These are phyloP conservation scores for Diplotaxis tenuifolia DNA, from an alignment of 345 rosid genomes.

Conservation along the genomic window DNA sequence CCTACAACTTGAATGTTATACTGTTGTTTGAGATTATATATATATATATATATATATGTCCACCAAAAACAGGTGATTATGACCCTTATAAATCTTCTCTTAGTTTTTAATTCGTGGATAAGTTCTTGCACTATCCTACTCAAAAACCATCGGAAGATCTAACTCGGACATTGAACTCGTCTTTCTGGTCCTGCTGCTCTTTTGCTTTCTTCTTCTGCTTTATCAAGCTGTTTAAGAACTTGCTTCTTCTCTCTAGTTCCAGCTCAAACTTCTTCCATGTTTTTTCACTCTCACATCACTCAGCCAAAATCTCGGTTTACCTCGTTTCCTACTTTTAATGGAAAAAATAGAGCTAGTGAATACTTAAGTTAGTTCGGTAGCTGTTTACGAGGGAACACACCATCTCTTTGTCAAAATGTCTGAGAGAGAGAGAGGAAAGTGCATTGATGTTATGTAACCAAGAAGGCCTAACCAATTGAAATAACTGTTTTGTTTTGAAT, in stretches of 20 bases:
- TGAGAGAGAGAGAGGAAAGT: background rate
- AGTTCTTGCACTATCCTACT: background rate
- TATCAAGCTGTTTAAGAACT: conserved; percentile 79
- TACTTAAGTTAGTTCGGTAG: background rate
- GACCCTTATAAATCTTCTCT: background rate
- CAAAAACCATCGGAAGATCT: conserved; percentile 58
- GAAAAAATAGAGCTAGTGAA: conserved; percentile 5
- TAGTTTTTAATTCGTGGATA: background rate
- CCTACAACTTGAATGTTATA: background rate
- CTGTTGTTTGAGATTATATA: background rate
- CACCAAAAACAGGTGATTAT: background rate
- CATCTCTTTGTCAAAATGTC: conserved; percentile 39
- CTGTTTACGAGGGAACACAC: conserved; percentile 25
- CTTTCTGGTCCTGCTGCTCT: conserved; percentile 60
- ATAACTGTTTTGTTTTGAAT: background rate
- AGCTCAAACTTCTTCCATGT: conserved; percentile 76
- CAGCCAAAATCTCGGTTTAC: background rate
- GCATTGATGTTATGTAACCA: background rate
- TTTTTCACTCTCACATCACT: conserved; percentile 36
- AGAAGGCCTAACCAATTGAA: background rate
- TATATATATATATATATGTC: background rate
- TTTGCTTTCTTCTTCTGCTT: conserved; percentile 87
- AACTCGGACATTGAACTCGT: conserved; percentile 58
- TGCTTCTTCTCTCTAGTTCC: conserved; percentile 92
- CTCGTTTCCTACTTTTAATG: background rate